These are phyloP conservation scores for Dactylellina drechsleri DNA, from an alignment of 2,329 filamentous ascomycete genomes.

Conservation along the genomic window DNA sequence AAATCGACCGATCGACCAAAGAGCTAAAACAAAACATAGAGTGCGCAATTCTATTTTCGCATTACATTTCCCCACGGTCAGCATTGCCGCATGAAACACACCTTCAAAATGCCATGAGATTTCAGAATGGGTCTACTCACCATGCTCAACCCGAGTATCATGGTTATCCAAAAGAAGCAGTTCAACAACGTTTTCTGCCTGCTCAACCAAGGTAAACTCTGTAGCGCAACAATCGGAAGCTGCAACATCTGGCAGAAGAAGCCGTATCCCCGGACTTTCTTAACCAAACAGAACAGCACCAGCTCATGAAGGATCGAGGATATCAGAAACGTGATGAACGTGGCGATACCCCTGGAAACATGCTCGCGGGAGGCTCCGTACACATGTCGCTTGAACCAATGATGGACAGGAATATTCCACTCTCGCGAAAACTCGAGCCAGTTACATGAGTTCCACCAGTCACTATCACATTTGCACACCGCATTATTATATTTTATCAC, in stretches of 20 bases:
- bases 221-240: conserved; percentile 91
- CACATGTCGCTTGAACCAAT: conserved; percentile 92
- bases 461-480: conserved; percentile 29
- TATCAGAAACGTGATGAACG: conserved; percentile 89
- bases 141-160: conserved; percentile 85
- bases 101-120: background rate
- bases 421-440: conserved; percentile 96
- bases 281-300: conserved; percentile 97
- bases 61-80: background rate
- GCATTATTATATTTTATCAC: background rate
- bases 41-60: conserved; percentile 28
- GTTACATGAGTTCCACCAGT: conserved; percentile 74
- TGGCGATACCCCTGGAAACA: conserved; percentile 80
- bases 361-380: conserved; percentile 83
- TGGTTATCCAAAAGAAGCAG: conserved; percentile 88
- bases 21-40: conserved; percentile 40
- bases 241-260: conserved; percentile 97
- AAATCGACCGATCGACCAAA: background rate
- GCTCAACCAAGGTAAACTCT: conserved; percentile 80
- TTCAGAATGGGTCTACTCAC: conserved; percentile 65
- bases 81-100: conserved; percentile 5
- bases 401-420: conserved; percentile 98
- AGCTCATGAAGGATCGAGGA: conserved; percentile 91
- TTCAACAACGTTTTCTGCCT: conserved; percentile 84
- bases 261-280: conserved; percentile 93